Conservation (phyloP, 345 rosid species). For the Salix purpurea region DNA sequence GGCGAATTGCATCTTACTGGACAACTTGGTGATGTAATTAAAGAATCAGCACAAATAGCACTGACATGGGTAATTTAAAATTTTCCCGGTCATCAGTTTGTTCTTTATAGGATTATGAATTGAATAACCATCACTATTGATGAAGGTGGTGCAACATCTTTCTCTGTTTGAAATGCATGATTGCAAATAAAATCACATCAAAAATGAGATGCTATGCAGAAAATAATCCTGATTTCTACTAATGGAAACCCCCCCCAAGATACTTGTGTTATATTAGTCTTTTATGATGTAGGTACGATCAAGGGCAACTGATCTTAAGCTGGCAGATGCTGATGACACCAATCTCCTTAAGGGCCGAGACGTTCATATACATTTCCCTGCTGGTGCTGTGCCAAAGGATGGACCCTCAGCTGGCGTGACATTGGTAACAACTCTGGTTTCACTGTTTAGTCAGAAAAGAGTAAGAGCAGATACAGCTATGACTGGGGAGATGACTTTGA, state of each 20-base stretch:
- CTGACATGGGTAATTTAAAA: slow-evolving; percentile 79
- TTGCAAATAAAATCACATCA: background rate
- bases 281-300: slow-evolving; percentile 66
- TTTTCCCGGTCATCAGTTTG: background rate
- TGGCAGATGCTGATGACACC: slow-evolving; percentile 54
- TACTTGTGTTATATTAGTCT: background rate
- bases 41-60: slow-evolving; percentile 97
- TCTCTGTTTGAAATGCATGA: background rate
- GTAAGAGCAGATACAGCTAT: slow-evolving; percentile 97
- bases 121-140: background rate
- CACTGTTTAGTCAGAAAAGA: slow-evolving; percentile 74
- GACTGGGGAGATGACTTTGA: slow-evolving; percentile 98
- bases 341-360: slow-evolving; percentile 84
- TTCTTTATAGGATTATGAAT: background rate
- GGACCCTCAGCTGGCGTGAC: slow-evolving; percentile 99
- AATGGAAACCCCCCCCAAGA: background rate
- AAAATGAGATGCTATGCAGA: too few relatives aligned
- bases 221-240: slow-evolving; percentile 1
- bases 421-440: slow-evolving; percentile 89
- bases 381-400: slow-evolving; percentile 96
- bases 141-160: background rate
- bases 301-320: slow-evolving; percentile 75
- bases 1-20: slow-evolving; percentile 97
- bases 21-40: slow-evolving; percentile 97
- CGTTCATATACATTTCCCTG: slow-evolving; percentile 95